Evolutionary conservation across 164 flowering plant species (phyloP), one percentile per base, ranked within the genome.

Genomic region (Pachysandra terminalis): DNA sequence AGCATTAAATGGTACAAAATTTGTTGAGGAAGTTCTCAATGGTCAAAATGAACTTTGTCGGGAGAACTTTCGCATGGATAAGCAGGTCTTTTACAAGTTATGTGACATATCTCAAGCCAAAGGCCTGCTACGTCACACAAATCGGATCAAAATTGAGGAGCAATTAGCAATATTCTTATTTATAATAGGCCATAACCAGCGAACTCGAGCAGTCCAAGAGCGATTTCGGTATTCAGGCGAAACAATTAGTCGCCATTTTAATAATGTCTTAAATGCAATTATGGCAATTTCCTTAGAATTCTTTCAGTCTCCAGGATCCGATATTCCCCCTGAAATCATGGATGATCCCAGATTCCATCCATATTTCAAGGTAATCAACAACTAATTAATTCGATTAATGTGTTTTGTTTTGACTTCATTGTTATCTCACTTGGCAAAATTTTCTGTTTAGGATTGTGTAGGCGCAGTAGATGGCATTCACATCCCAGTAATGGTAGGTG

Each of bases 221-320:
- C 67, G 75, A 51, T 86, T 86, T 68, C 65, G 77, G 24, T 81
- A 84, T 65, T 86, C 90, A 19, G 87, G 86, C 48, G 87, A 84
- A 78, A 84, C 90, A 51, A 86, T 84, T 49, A 86, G 90, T 56
- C 87, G 87, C 58, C 87, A 86, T 77, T 86, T 86, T 74, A 86
- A 86, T 78, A 82, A 81, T 75, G 87, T 84, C 10, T 62, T 86
- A 62, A 84, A 81, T 72, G 86, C 90, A 63, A 73, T 84, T n/a
- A 74, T 78, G 80, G 70, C 81, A 19, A 77, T 86, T 57, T 80
- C 87, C 17, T 57, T 74, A 22, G 87, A 86, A 16, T 82, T 84
- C 71, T 82, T 86, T 65, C 71, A 66, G 72, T 68, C 82, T 71
- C 85, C 82, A 41, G 71, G 68, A 1, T 61, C 79, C 53, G 78